These are phyloP conservation scores for Talaromyces sp. DNA, from an alignment of 2,329 filamentous ascomycete species.

Conservation along the genomic window DNA sequence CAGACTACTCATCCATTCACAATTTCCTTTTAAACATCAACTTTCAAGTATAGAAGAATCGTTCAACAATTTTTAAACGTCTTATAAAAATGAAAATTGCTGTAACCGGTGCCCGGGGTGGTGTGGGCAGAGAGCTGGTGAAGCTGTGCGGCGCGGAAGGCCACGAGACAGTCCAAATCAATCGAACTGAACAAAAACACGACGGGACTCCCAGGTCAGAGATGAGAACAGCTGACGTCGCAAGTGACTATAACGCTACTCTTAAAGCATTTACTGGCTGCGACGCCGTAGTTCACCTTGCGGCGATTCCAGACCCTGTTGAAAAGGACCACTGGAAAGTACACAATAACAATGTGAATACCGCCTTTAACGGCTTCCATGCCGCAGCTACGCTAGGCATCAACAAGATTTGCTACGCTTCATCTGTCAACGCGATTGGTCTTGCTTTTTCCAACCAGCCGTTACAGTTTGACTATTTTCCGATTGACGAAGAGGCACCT, in stretches of 20 bases:
- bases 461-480: constrained; percentile 33
- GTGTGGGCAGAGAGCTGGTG: constrained; percentile 26
- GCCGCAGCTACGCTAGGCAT: constrained; percentile 33
- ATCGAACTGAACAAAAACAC: constrained; percentile 26
- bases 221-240: constrained; percentile 30
- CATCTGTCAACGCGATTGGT: constrained; percentile 35
- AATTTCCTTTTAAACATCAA: neutral
- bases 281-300: constrained; percentile 36
- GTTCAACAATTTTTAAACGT: neutral
- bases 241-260: constrained; percentile 28
- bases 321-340: constrained; percentile 27
- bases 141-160: constrained; percentile 27
- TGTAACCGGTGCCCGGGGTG: constrained; percentile 36
- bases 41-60: neutral
- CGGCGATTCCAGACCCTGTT: constrained; percentile 33
- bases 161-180: constrained; percentile 30
- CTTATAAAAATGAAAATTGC: constrained; percentile 33
- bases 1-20: neutral
- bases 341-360: constrained; percentile 35
- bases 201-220: constrained; percentile 29
- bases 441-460: constrained; percentile 34
- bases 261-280: constrained; percentile 29
- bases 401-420: constrained; percentile 32
- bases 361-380: constrained; percentile 37
- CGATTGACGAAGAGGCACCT: constrained; percentile 33